Percentiles rank a stretch among this genome's conserved stretches.
Conservation (phyloP, 305 asterid species). For the Petunia hybrid region DNA sequence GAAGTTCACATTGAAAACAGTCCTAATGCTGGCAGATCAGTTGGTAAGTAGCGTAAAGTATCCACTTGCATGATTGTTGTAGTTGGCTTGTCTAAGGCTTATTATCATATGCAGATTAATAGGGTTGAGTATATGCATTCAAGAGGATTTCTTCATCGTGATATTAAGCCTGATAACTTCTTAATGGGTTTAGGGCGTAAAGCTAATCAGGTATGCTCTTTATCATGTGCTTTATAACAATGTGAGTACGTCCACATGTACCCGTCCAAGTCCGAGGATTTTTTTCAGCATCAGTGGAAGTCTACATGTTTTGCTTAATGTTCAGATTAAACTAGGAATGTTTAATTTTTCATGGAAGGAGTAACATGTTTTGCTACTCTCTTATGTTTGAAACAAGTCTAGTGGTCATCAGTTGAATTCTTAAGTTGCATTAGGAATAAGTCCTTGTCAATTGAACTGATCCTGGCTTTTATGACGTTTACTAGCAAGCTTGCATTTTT, state of each 20-base stretch:
- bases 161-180: slow-evolving; percentile 95
- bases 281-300: slow-evolving; percentile 17
- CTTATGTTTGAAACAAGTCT: background rate
- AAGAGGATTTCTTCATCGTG: slow-evolving; percentile 95
- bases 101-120: slow-evolving; percentile 60
- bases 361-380: slow-evolving; percentile 13
- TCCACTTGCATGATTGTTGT: slow-evolving; percentile 14
- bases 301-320: background rate
- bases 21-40: slow-evolving; percentile 88
- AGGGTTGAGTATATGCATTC: slow-evolving; percentile 95
- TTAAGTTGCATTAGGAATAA: background rate
- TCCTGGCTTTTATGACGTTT: background rate
- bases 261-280: background rate
- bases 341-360: slow-evolving; percentile 3
- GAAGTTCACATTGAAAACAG: slow-evolving; percentile 86
- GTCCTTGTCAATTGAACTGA: background rate
- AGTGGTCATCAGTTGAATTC: slow-evolving; percentile 15
- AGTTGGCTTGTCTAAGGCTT: slow-evolving; percentile 30
- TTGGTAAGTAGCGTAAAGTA: slow-evolving; percentile 52
- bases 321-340: background rate
- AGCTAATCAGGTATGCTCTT: slow-evolving; percentile 77
- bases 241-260: slow-evolving; percentile 6
- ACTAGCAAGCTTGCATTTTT: background rate
- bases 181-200: slow-evolving; percentile 96
- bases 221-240: background rate